phyloP scores from a whole-genome alignment of 768 basidiomycete genomes.

The Tulasnella sp. region DNA sequence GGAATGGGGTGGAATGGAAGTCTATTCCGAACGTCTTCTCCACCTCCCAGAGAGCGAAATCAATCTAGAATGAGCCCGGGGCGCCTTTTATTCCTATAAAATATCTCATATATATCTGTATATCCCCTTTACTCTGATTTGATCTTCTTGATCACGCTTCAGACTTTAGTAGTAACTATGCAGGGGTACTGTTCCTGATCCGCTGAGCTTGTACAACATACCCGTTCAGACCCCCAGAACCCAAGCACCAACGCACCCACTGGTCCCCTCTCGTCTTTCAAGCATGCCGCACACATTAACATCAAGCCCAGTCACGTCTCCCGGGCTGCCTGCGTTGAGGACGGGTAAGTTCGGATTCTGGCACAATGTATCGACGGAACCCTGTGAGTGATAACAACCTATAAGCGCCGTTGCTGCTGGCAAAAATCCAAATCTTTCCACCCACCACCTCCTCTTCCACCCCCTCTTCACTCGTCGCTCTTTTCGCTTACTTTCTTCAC shows the following conservation, averaged over 20 bases:
- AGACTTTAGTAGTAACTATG: background rate
- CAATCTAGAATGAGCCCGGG: background rate
- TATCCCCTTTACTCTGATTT: background rate
- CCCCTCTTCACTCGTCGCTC: background rate
- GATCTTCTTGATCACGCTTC: background rate
- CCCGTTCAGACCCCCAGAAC: background rate
- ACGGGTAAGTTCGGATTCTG: background rate
- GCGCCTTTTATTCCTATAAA: background rate
- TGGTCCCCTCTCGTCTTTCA: background rate
- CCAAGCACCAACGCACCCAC: background rate
- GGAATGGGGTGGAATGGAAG: constrained; percentile 31
- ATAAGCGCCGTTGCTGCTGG: background rate
- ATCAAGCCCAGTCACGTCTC: background rate
- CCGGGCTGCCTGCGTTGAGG: background rate
- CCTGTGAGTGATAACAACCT: constrained; percentile 2
- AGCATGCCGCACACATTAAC: background rate
- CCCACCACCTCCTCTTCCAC: background rate
- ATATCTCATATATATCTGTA: background rate
- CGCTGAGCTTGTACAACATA: background rate
- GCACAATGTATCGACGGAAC: background rate
- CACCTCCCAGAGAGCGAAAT: background rate
- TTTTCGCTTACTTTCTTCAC: constrained; percentile 1
- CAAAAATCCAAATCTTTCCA: constrained; percentile 13
- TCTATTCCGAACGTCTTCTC: background rate
- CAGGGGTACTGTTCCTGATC: background rate